Conservation (phyloP, 2,329 filamentous ascomycete species). For the Apiospora hydei region DNA sequence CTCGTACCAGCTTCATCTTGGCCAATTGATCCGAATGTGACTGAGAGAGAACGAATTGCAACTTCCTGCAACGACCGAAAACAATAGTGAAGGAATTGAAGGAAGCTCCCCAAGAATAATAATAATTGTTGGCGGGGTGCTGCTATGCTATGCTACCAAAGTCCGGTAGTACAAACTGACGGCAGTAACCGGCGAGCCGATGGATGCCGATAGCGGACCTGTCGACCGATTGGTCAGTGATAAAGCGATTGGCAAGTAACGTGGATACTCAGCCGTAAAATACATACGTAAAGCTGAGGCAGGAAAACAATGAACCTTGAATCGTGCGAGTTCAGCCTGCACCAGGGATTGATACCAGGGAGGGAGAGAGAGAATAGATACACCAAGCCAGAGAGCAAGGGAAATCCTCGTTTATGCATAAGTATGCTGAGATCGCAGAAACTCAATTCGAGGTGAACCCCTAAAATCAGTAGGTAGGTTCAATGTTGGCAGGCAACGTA, state of each 20-base stretch:
- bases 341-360: not conserved
- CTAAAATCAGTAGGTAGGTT: not conserved
- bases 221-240: slow-evolving; percentile 19
- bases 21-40: slow-evolving; percentile 28
- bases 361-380: not conserved
- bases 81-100: not conserved
- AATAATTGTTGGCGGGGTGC: not conserved
- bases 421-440: not conserved
- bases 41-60: not conserved
- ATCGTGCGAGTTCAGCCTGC: not conserved
- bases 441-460: slow-evolving; percentile 7
- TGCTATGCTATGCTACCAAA: not conserved
- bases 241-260: slow-evolving; percentile 1
- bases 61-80: not conserved
- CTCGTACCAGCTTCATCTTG: slow-evolving; percentile 36
- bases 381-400: not conserved
- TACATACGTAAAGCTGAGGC: not conserved
- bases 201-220: slow-evolving; percentile 23
- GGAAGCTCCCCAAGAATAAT: not conserved
- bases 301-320: slow-evolving; percentile 6
- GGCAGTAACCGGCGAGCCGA: slow-evolving; percentile 18
- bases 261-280: slow-evolving; percentile 7
- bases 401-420: slow-evolving; percentile 11
- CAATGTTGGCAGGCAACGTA: not conserved
- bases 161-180: slow-evolving; percentile 6